A percentile compares a stretch with the other conserved stretches of the same genome.
These are phyloP conservation scores for Epichloe bromicola DNA, from an alignment of 2,329 filamentous ascomycete genomes.

Conservation along the genomic window DNA sequence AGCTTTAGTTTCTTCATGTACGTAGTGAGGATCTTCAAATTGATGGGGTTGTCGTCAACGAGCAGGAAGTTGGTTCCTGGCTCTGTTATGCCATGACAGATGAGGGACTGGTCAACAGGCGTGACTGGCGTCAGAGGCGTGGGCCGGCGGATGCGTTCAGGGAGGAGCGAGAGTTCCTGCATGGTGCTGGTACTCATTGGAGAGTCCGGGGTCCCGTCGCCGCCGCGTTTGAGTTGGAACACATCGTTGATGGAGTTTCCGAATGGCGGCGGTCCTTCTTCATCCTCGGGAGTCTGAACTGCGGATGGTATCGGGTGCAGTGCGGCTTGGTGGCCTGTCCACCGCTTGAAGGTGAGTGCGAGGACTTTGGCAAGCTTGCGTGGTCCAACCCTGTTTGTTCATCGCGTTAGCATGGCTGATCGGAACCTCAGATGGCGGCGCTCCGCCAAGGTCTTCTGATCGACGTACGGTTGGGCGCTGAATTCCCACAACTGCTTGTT, in stretches of 20 bases:
- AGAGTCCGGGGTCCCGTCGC: neutral
- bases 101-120: neutral
- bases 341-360: constrained; percentile 4
- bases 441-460: constrained; percentile 4
- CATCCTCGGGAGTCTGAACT: constrained; percentile 2
- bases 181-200: neutral
- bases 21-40: constrained; percentile 17
- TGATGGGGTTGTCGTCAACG: constrained; percentile 26
- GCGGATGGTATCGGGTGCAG: neutral
- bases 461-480: constrained; percentile 22
- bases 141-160: constrained; percentile 1
- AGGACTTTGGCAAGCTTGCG: constrained; percentile 19
- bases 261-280: neutral
- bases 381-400: constrained; percentile 19
- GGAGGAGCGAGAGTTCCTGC: neutral
- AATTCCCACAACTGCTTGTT: constrained; percentile 20
- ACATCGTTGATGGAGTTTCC: neutral
- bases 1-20: constrained; percentile 17
- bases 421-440: neutral
- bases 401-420: neutral
- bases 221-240: neutral
- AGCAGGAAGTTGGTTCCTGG: constrained; percentile 10
- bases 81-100: neutral
- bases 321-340: constrained; percentile 1
- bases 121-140: neutral